Conservation (phyloP, 345 rosid species). For the Citrus australasica region DNA sequence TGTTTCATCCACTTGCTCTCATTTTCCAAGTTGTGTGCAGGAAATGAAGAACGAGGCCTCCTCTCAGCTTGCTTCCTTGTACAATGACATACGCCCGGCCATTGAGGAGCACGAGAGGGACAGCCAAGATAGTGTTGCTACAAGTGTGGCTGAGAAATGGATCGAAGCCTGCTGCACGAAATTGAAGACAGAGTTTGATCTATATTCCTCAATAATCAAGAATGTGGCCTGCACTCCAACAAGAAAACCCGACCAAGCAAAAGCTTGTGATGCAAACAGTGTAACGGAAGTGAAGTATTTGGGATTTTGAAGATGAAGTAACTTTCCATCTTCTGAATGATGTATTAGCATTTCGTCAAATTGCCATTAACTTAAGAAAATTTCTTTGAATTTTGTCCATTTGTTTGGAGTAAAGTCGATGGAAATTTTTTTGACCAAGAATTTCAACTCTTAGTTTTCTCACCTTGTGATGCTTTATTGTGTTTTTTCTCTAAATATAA, state of each 20-base stretch:
- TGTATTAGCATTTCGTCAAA: not conserved
- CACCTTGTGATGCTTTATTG: not conserved
- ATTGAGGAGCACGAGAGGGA: constrained; percentile 97
- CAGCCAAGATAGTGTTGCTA: constrained; percentile 85
- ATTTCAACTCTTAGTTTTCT: not conserved
- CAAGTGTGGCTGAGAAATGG: constrained; percentile 98
- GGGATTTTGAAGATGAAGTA: constrained; percentile 10
- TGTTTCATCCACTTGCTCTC: not conserved
- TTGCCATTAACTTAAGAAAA: not conserved
- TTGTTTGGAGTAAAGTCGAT: not conserved
- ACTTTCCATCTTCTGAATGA: not conserved
- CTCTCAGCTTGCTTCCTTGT: constrained; percentile 50
- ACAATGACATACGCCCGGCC: constrained; percentile 80
- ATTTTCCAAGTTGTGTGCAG: constrained; percentile 33
- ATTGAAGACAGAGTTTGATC: constrained; percentile 84
- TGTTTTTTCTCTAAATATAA: not conserved
- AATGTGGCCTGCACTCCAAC: constrained; percentile 56
- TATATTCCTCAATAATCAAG: constrained; percentile 64
- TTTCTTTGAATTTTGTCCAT: not conserved
- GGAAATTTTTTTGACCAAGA: not conserved
- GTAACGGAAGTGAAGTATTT: constrained; percentile 34
- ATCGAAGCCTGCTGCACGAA: constrained; percentile 77
- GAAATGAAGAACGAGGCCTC: constrained; percentile 69
- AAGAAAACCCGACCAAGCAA: constrained; percentile 24
- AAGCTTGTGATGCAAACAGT: constrained; percentile 20